phyloP scores from a whole-genome alignment of 139 green algal species.

The Mychonastes homosphaera region DNA sequence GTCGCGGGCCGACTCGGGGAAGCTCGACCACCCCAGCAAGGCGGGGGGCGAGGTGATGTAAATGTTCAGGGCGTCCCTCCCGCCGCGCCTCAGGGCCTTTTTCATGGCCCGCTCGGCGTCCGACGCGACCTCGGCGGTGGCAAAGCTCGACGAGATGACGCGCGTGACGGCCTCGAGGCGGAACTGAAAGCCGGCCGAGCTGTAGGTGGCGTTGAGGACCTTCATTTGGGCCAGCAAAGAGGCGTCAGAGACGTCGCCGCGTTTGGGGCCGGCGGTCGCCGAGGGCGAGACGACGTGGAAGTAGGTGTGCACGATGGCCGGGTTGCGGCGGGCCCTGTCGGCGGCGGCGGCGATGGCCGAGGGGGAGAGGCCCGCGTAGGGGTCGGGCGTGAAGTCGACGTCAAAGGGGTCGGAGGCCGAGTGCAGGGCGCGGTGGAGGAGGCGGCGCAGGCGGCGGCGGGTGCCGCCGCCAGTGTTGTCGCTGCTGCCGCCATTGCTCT shows the following conservation, averaged over 20 bases:
- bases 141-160: constrained; percentile 3
- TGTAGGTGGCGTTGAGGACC: constrained; percentile 11
- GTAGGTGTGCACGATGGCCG: constrained; percentile 7
- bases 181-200: constrained; percentile 1
- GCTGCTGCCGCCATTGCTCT: no score
- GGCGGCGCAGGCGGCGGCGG: no score
- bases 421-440: no score
- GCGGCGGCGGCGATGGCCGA: no score
- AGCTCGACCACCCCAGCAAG: constrained; percentile 14
- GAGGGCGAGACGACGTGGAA: constrained; percentile 10
- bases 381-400: no score
- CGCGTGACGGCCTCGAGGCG: constrained; percentile 2
- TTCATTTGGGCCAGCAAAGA: constrained; percentile 1
- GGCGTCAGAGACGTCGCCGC: neutral
- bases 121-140: constrained; percentile 7
- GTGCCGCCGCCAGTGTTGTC: no score
- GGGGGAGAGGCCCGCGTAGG: no score
- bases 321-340: no score
- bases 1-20: constrained; percentile 8
- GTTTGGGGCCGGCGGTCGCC: neutral
- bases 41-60: constrained; percentile 10
- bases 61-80: constrained; percentile 8
- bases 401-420: no score
- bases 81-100: neutral
- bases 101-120: constrained; percentile 11